Conservation (phyloP, 2,329 filamentous ascomycete genomes). For the Trichoderma atroviride region DNA sequence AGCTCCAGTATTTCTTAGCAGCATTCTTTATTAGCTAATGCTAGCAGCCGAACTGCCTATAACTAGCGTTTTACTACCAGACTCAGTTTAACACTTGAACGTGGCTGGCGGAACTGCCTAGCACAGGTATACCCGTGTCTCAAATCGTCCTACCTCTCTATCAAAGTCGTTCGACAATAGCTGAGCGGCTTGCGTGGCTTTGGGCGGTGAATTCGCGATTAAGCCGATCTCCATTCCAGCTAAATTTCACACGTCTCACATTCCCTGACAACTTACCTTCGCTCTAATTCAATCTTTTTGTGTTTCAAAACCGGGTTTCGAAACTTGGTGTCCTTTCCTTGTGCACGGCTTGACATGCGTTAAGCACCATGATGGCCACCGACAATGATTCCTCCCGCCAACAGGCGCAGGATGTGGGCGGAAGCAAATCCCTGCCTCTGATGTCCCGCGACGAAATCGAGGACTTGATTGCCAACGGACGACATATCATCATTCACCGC, state of each 20-base stretch:
- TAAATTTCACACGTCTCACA: background rate
- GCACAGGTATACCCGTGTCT: background rate
- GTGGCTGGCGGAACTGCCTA: background rate
- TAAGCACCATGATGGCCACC: slow-evolving; percentile 28
- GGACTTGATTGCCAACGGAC: slow-evolving; percentile 24
- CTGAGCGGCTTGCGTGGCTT: background rate
- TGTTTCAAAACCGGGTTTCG: background rate
- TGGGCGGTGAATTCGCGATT: slow-evolving; percentile 10
- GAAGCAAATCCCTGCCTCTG: slow-evolving; percentile 7
- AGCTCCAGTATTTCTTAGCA: background rate
- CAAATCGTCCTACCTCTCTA: background rate
- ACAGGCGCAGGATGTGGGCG: background rate
- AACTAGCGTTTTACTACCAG: background rate
- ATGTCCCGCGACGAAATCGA: slow-evolving; percentile 28
- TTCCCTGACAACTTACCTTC: background rate
- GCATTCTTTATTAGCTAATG: background rate
- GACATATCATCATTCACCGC: slow-evolving; percentile 22
- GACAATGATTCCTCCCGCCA: background rate
- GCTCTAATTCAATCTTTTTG: background rate
- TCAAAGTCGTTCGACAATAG: slow-evolving; percentile 1
- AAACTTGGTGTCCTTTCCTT: background rate
- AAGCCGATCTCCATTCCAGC: no score
- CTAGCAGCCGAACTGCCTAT: background rate
- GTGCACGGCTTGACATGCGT: background rate
- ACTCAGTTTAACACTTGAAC: background rate